phyloP scores from a whole-genome alignment of 2,329 filamentous ascomycete genomes.

The Raffaelea ambrosiae region DNA sequence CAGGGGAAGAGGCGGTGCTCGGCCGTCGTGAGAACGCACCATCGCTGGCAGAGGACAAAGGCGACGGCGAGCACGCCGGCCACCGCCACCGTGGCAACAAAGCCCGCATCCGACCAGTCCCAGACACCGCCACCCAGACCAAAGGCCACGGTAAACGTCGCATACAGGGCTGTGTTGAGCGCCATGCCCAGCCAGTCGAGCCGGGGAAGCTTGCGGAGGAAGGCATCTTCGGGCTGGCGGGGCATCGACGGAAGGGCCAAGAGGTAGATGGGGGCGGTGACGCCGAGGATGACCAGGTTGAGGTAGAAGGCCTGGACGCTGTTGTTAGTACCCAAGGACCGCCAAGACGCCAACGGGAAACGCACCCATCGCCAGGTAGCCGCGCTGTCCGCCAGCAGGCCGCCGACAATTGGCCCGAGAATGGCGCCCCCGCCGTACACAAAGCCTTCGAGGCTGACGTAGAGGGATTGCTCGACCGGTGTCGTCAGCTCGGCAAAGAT shows the following conservation, averaged over 20 bases:
- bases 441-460: slow-evolving; percentile 19
- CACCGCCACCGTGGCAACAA: slow-evolving; percentile 12
- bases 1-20: slow-evolving; percentile 34
- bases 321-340: too few species aligned
- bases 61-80: slow-evolving; percentile 25
- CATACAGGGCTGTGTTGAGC: slow-evolving; percentile 30
- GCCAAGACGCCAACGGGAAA: too few species aligned
- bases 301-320: slow-evolving; percentile 39
- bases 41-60: slow-evolving; percentile 37
- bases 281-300: slow-evolving; percentile 40
- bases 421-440: slow-evolving; percentile 36
- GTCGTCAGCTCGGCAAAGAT: slow-evolving; percentile 17
- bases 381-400: slow-evolving; percentile 31
- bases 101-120: slow-evolving; percentile 28
- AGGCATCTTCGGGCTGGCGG: slow-evolving; percentile 9
- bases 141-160: slow-evolving; percentile 36
- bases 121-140: slow-evolving; percentile 41
- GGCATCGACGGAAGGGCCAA: slow-evolving; percentile 19
- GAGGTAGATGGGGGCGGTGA: slow-evolving; percentile 19
- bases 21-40: slow-evolving; percentile 28
- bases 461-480: slow-evolving; percentile 17
- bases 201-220: slow-evolving; percentile 17
- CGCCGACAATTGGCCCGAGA: slow-evolving; percentile 38
- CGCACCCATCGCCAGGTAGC: slow-evolving; percentile 35
- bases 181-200: slow-evolving; percentile 36